These are phyloP conservation scores for Ogataea corticis DNA, from an alignment of 805 yeast genomes.

Conservation along the genomic window DNA sequence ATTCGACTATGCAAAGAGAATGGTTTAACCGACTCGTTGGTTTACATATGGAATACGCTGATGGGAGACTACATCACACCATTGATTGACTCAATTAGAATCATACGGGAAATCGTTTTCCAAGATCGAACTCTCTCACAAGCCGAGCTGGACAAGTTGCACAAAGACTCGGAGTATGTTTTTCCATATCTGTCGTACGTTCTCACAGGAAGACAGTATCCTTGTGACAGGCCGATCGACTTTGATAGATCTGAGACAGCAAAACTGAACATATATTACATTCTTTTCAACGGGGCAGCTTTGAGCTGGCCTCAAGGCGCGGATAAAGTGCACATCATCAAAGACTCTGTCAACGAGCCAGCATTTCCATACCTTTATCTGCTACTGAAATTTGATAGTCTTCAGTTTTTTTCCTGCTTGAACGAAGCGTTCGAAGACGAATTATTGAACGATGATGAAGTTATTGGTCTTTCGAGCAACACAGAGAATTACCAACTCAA, in stretches of 20 bases:
- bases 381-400: constrained; percentile 55
- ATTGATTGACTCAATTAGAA: constrained; percentile 54
- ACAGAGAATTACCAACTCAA: constrained; percentile 29
- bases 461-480: constrained; percentile 23
- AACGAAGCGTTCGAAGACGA: constrained; percentile 86
- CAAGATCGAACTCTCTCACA: constrained; percentile 6
- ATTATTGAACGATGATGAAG: constrained; percentile 61
- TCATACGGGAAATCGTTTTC: constrained; percentile 24
- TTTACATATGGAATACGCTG: constrained; percentile 70
- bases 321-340: constrained; percentile 36
- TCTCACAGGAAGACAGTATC: constrained; percentile 79
- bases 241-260: constrained; percentile 38
- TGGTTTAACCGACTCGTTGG: constrained; percentile 59
- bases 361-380: constrained; percentile 70
- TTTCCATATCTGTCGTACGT: constrained; percentile 67
- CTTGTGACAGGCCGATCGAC: constrained; percentile 56
- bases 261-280: constrained; percentile 52
- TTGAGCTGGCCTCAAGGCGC: constrained; percentile 47
- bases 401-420: constrained; percentile 63
- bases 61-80: constrained; percentile 75
- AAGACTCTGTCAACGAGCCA: constrained; percentile 39
- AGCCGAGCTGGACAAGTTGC: constrained; percentile 9
- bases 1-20: constrained; percentile 58
- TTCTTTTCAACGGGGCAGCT: constrained; percentile 59
- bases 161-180: constrained; percentile 35